A percentile compares a stretch with the other conserved stretches of the same genome.
phyloP scores from a whole-genome alignment of 2,329 filamentous ascomycete genomes.

The Elsinoe fawcettii region DNA sequence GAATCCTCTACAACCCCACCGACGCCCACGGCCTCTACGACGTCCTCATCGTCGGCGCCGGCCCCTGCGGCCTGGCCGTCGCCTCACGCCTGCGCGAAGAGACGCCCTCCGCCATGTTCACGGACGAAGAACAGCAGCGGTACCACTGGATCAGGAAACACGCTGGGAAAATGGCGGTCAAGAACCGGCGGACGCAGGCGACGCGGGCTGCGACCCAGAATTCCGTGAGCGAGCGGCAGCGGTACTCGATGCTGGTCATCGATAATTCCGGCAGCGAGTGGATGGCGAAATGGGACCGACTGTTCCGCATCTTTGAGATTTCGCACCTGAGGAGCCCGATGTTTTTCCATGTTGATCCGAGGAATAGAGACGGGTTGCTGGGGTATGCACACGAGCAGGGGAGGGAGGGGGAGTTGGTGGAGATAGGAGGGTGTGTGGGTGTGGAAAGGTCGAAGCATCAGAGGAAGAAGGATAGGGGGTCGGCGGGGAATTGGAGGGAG shows the following conservation, averaged over 20 bases:
- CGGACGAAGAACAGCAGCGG: constrained; percentile 73
- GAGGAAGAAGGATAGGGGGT: constrained; percentile 53
- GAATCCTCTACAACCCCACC: constrained; percentile 3
- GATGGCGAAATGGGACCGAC: constrained; percentile 63
- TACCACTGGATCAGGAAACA: constrained; percentile 70
- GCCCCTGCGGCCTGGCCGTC: constrained; percentile 66
- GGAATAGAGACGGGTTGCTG: constrained; percentile 64
- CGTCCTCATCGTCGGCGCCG: constrained; percentile 65
- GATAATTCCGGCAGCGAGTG: constrained; percentile 57
- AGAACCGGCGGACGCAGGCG: constrained; percentile 41
- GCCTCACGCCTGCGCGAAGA: constrained; percentile 64
- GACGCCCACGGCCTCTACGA: constrained; percentile 42
- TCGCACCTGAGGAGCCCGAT: constrained; percentile 67
- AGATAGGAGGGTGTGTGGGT: constrained; percentile 67
- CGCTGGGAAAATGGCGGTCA: constrained; percentile 51
- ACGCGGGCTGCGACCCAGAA: constrained; percentile 29
- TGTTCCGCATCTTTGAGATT: constrained; percentile 63
- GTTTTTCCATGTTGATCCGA: constrained; percentile 74
- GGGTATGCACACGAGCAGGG: constrained; percentile 57
- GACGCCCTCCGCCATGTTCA: constrained; percentile 71
- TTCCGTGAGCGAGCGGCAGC: constrained; percentile 20
- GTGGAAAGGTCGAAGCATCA: constrained; percentile 74
- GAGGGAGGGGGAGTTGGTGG: constrained; percentile 56
- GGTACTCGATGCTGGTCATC: constrained; percentile 52
- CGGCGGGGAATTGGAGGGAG: constrained; percentile 16